Evolutionary conservation across 2,329 filamentous ascomycete genomes (phyloP).

Genomic region (Apiospora hydei): DNA sequence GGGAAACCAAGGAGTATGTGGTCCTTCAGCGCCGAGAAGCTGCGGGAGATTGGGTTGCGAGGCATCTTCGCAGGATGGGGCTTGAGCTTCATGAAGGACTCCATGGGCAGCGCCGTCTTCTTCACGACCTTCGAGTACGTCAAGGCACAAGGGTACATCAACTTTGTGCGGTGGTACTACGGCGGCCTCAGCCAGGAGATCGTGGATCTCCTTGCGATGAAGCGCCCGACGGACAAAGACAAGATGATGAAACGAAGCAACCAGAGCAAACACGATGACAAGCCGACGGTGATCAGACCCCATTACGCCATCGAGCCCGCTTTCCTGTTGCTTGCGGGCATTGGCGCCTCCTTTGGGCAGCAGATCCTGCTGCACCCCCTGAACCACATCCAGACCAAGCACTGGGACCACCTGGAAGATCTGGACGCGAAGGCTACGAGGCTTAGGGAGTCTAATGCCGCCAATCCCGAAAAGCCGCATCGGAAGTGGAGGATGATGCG

Average conservation of each 20-base stretch:
- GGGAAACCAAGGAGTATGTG: constrained; percentile 70
- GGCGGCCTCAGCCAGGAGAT: constrained; percentile 61
- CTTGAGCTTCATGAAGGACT: constrained; percentile 73
- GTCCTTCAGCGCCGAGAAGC: constrained; percentile 71
- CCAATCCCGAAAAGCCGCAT: constrained; percentile 42
- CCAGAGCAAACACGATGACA: constrained; percentile 33
- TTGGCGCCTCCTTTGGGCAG: constrained; percentile 72
- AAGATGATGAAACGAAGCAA: constrained; percentile 34
- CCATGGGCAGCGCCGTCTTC: constrained; percentile 73
- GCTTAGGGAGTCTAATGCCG: constrained; percentile 46
- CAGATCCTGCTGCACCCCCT: constrained; percentile 76
- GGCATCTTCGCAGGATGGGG: constrained; percentile 79
- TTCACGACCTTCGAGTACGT: constrained; percentile 79
- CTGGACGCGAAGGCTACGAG: constrained; percentile 68
- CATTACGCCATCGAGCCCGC: constrained; percentile 79
- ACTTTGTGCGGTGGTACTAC: constrained; percentile 75
- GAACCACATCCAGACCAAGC: constrained; percentile 72
- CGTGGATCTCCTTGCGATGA: constrained; percentile 56
- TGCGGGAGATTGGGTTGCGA: constrained; percentile 74
- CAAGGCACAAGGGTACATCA: constrained; percentile 77
- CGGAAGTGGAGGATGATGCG: constrained; percentile 62
- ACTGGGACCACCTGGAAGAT: constrained; percentile 76
- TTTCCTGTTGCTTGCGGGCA: constrained; percentile 74
- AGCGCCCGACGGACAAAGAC: constrained; percentile 46
- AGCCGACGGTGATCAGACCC: constrained; percentile 66